Percentiles rank a stretch among this genome's conserved stretches.
phyloP scores from a whole-genome alignment of 192 early-diverging fungal genomes.

The Linnemannia exigua region DNA sequence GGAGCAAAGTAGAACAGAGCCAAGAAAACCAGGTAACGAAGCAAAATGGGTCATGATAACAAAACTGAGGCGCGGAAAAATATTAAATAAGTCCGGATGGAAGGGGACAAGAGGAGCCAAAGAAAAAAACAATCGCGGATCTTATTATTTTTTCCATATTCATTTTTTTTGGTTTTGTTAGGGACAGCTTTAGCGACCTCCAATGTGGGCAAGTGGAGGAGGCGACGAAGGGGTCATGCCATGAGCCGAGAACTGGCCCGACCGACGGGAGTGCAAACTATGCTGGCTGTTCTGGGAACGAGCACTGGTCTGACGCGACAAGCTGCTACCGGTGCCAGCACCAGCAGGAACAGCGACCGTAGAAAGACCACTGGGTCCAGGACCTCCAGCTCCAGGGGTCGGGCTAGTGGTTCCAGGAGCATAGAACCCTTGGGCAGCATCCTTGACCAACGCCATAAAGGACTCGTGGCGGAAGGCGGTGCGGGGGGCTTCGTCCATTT shows the following conservation, averaged over 20 bases:
- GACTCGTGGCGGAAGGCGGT: constrained; percentile 56
- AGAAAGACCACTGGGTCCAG: constrained; percentile 4
- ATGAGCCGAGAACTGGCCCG: constrained; percentile 19
- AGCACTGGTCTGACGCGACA: constrained; percentile 36
- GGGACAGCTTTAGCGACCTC: constrained; percentile 17
- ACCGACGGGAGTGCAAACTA: constrained; percentile 36
- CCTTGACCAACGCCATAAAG: constrained; percentile 55
- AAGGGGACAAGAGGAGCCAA: background rate
- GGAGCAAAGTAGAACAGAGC: too few relatives aligned
- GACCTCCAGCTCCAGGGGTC: constrained; percentile 1
- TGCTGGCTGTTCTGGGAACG: constrained; percentile 42
- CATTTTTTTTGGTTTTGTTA: background rate
- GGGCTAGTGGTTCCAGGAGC: constrained; percentile 38
- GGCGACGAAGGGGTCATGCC: constrained; percentile 23
- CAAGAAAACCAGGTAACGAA: too few relatives aligned
- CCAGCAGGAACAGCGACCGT: constrained; percentile 27
- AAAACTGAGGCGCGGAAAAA: too few relatives aligned
- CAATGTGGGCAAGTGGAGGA: constrained; percentile 47
- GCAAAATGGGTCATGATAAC: too few relatives aligned
- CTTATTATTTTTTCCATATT: constrained; percentile 4
- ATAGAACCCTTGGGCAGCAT: constrained; percentile 53
- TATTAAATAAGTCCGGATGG: too few relatives aligned
- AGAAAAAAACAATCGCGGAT: background rate
- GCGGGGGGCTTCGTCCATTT: constrained; percentile 51
- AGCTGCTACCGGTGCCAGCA: constrained; percentile 35